phyloP scores from a whole-genome alignment of 306 rosid genomes.

The Ammopiptanthus mongolicus region DNA sequence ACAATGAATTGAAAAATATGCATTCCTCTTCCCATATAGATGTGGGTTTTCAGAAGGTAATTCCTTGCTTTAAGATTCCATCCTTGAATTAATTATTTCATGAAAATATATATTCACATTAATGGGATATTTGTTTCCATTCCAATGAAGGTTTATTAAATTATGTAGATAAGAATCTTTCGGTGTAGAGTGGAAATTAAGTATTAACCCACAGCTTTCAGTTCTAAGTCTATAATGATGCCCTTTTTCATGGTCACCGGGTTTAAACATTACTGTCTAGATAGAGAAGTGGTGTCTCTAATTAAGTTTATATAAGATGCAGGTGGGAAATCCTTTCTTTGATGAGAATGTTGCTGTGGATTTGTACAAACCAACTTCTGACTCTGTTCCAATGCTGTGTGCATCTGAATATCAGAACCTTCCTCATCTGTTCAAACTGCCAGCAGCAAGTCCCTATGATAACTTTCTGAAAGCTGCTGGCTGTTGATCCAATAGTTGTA shows the following conservation, averaged over 20 bases:
- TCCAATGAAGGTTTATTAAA: not conserved
- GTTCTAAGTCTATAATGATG: not conserved
- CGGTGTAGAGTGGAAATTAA: not conserved
- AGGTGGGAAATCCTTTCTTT: conserved; percentile 40
- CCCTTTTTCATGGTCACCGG: not conserved
- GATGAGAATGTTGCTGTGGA: conserved; percentile 26
- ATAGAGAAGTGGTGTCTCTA: conserved; percentile 17
- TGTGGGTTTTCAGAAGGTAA: conserved; percentile 38
- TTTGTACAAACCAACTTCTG: conserved; percentile 21
- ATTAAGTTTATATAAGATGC: conserved; percentile 35
- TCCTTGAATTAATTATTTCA: not conserved
- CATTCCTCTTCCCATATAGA: conserved; percentile 6
- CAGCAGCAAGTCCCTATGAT: conserved; percentile 83
- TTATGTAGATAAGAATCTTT: not conserved
- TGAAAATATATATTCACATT: not conserved
- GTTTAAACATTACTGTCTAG: not conserved
- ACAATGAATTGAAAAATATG: conserved; percentile 28
- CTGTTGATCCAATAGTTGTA: conserved; percentile 42
- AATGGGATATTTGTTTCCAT: not conserved
- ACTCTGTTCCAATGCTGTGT: conserved; percentile 30
- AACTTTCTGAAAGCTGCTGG: conserved; percentile 95
- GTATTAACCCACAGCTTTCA: not conserved
- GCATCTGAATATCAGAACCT: conserved; percentile 45
- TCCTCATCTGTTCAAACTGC: conserved; percentile 54
- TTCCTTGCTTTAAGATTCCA: conserved; percentile 6